Percentiles rank a stretch among this genome's conserved stretches.
Evolutionary conservation across 495 filamentous ascomycete genomes (phyloP).

Genomic region (Amniculicola lignicola): DNA sequence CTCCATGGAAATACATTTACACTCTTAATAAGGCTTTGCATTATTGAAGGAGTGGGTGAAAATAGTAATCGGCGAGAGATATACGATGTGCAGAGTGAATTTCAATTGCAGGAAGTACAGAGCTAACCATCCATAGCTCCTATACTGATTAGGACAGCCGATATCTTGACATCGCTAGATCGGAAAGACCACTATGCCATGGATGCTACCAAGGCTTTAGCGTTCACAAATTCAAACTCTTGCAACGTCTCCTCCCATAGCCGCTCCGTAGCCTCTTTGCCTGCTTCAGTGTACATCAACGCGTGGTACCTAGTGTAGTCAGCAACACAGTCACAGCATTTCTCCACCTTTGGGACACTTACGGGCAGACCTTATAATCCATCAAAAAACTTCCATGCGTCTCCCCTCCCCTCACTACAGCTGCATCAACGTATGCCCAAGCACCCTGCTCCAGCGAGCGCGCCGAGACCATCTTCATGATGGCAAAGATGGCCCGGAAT

Average conservation of each 20-base stretch:
- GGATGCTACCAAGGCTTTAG: too few relatives aligned
- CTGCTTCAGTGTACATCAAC: constrained; percentile 14
- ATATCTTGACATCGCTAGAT: too few relatives aligned
- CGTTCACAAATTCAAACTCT: constrained; percentile 16
- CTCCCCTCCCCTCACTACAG: constrained; percentile 8
- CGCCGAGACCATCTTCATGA: background rate
- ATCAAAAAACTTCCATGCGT: constrained; percentile 16
- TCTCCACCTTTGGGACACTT: background rate
- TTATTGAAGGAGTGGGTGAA: too few relatives aligned
- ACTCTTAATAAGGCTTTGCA: too few relatives aligned
- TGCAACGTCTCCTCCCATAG: constrained; percentile 17
- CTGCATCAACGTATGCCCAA: constrained; percentile 18
- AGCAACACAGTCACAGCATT: background rate
- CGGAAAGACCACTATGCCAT: too few relatives aligned
- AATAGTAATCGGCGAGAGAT: too few relatives aligned
- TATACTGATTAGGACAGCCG: too few relatives aligned
- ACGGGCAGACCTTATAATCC: constrained; percentile 9
- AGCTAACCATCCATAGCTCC: too few relatives aligned
- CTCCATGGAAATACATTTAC: too few relatives aligned
- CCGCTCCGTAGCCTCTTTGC: constrained; percentile 2
- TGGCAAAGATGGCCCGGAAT: background rate
- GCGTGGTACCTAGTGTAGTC: background rate
- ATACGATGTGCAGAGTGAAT: too few relatives aligned
- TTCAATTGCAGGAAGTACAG: too few relatives aligned
- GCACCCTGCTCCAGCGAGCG: constrained; percentile 4